Base-by-base conservation (phyloP, 352 stramenopile species). In the Globisporangium carolinianum region DNA sequence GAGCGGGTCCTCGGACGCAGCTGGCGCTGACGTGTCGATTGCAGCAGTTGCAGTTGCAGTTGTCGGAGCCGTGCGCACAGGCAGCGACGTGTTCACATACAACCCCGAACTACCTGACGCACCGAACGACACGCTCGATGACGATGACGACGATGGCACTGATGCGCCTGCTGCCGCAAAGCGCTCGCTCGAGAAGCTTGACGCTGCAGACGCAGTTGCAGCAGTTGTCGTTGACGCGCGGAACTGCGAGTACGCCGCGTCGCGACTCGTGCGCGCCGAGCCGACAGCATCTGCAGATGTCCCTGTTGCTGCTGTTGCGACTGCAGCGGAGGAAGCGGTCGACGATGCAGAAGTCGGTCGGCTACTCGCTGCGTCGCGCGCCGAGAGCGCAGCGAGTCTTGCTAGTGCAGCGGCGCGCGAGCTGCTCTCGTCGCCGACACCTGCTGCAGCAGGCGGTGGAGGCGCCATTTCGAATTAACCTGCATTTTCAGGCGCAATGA, bases 1-100 rank as follows among this genome's bases (percentile, higher is more conserved):
- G 45, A 86, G 47, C 5, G 74, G 73, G 32, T 86, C 76, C 58
- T 50, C 68, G 18, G 42, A 9, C 65, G 47, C 58, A 69, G 41
- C 47, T 66, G 45, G 18, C 18, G 18, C 18, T 1, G 18, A 24
- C 18, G 18, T 50, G 65, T n/a, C 35, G 66, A 17, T 17, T 5
- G 45, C 45, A 32, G 45, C 4, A 10, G n/a, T 35, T 18, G 45
- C 11, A 15, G 15, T 9, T 5, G 45, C 11, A 15, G 15, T 9
- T 5, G 45, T 12, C 47, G 45, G 36, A 6, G 38, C 10, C 12
- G 37, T 37, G 45, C 50, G 43, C n/a, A 17, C n/a, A 8, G n/a
- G 35, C 37, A 51, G 12, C 14, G 58, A 64, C 11, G 58, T 64
- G 24, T 64, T 46, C 5, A 64, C 32, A 39, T 43, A 64, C 37